Evolutionary conservation across 495 filamentous ascomycete genomes (phyloP).

Genomic region (Pyronema domesticum): DNA sequence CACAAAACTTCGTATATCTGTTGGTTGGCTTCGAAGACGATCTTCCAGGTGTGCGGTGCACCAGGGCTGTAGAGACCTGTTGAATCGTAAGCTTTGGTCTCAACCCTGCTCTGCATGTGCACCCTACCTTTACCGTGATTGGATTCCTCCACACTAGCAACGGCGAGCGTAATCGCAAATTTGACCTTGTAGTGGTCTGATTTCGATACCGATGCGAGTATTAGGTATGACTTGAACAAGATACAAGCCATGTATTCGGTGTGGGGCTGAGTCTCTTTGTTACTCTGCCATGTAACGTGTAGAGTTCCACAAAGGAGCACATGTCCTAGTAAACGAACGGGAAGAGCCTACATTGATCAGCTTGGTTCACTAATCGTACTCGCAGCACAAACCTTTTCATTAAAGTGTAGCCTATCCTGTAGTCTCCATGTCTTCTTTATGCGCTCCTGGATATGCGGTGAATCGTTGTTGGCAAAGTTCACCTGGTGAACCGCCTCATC

Average conservation of each 20-base stretch:
- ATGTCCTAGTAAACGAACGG: constrained; percentile 60
- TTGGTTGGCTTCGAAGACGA: constrained; percentile 64
- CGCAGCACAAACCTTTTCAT: constrained; percentile 40
- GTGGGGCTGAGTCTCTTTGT: constrained; percentile 38
- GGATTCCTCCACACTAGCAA: constrained; percentile 54
- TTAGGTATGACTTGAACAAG: constrained; percentile 65
- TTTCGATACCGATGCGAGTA: constrained; percentile 52
- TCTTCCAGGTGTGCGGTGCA: constrained; percentile 78
- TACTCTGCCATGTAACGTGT: constrained; percentile 57
- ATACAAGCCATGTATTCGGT: constrained; percentile 77
- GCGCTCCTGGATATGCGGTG: constrained; percentile 33
- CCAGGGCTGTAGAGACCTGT: constrained; percentile 71
- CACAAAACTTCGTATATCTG: constrained; percentile 70
- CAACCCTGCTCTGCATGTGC: not conserved
- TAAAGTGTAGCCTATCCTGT: constrained; percentile 58
- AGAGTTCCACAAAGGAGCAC: constrained; percentile 72
- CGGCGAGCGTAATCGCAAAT: constrained; percentile 52
- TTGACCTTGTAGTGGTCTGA: constrained; percentile 50
- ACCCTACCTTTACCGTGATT: constrained; percentile 66
- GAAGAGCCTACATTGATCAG: constrained; percentile 4
- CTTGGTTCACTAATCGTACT: not conserved
- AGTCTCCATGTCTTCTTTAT: constrained; percentile 60
- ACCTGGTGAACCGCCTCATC: constrained; percentile 55
- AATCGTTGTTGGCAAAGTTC: constrained; percentile 56
- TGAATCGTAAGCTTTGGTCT: not conserved